Base-by-base conservation (phyloP, 2,329 filamentous ascomycete species). In the Fusarium sp. region DNA sequence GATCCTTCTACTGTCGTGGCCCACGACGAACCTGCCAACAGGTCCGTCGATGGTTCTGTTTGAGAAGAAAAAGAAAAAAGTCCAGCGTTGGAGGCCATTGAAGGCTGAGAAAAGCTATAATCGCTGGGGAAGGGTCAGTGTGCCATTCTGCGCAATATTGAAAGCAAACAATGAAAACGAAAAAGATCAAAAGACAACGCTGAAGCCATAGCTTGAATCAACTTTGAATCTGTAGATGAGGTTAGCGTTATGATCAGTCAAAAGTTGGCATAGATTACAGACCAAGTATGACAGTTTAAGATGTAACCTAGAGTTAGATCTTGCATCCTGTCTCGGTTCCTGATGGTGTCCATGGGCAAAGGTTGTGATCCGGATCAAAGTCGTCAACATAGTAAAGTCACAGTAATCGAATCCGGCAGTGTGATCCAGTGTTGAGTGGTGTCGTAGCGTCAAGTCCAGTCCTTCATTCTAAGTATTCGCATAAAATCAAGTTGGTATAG, bases 11-110 rank as follows among this genome's bases (percentile, higher is more conserved):
- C 80, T 81, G 84, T 79, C 75, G 83, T 75, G 72, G 83, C 85
- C 86, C 86, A 88, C 75, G 84, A 80, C 76, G 84, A 81, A 80
- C 84, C 82, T 73, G 78, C 78, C 63, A 86, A 80, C 77, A 85
- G 82, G 82, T 86, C 85, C 75, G 83, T 72, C 77, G 84, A 80
- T 82, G 84, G 84, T 85, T 84, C 86, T 84, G 85, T 84, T 76
- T 87, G 85, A 83, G 83, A 83, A 79, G 83, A 83, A 79, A 84
- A 86, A 80, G 84, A 81, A 83, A 86, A 86, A 77, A 86, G 82
- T 77, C 83, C 83, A 70, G 79, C 75, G 78, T 76, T 80, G 74
- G 83, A 78, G 74, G 83, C 77, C 80, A 87, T 80, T 66, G 82
- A 79, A 76, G 83, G 80, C 75, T 84, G 84, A 63, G 82, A 80